phyloP scores from a whole-genome alignment of 2,329 filamentous ascomycete genomes.

The Colletotrichum paranaense region DNA sequence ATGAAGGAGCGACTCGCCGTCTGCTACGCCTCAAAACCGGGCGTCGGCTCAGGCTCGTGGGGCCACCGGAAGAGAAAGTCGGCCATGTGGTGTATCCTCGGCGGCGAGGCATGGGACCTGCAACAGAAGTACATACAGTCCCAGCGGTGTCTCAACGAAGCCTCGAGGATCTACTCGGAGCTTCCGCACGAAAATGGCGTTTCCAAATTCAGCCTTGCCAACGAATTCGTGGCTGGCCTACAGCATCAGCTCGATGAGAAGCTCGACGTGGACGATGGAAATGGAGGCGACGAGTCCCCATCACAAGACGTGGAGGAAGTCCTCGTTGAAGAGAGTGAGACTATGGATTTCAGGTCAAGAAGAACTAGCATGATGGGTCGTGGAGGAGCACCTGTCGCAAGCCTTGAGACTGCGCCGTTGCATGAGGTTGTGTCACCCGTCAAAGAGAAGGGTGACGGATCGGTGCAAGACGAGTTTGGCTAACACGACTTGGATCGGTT shows the following conservation, averaged over 20 bases:
- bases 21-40: constrained; percentile 82
- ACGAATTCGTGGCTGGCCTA: constrained; percentile 63
- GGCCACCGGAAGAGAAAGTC: constrained; percentile 85
- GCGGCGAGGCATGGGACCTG: constrained; percentile 85
- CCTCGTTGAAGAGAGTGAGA: constrained; percentile 63
- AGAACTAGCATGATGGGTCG: constrained; percentile 66
- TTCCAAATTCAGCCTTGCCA: constrained; percentile 61
- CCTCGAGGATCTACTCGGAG: constrained; percentile 65
- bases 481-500: constrained; percentile 11
- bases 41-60: constrained; percentile 69
- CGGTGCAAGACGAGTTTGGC: constrained; percentile 37
- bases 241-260: constrained; percentile 61
- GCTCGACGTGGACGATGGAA: constrained; percentile 48
- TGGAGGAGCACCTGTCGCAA: constrained; percentile 48
- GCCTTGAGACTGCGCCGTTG: constrained; percentile 64
- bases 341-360: constrained; percentile 63
- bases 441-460: constrained; percentile 26
- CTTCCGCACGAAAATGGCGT: constrained; percentile 63
- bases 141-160: constrained; percentile 80
- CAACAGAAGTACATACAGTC: constrained; percentile 83
- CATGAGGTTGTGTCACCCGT: constrained; percentile 37
- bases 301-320: constrained; percentile 52
- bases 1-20: constrained; percentile 87
- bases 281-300: constrained; percentile 39
- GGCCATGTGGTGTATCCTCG: constrained; percentile 87